These are phyloP conservation scores for Solanum tarapatanum DNA, from an alignment of 257 asterid species.

Conservation along the genomic window DNA sequence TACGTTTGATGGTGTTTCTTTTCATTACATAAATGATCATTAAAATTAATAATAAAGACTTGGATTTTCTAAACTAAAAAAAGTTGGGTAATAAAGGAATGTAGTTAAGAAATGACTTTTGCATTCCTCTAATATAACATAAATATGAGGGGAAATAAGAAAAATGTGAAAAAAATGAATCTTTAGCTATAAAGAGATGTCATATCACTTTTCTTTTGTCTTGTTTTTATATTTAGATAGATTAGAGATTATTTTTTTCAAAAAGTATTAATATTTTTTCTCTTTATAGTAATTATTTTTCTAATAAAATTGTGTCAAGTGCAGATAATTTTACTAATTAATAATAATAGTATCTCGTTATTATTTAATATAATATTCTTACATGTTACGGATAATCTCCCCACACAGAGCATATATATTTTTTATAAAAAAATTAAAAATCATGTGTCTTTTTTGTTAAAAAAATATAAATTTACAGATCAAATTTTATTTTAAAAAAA, in stretches of 20 bases:
- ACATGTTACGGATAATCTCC: background rate
- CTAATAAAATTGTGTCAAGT: background rate
- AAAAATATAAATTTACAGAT: too few relatives aligned
- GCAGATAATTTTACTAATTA: background rate
- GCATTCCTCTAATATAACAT: background rate
- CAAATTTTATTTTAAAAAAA: too few relatives aligned
- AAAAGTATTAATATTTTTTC: too few relatives aligned
- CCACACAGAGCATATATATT: background rate
- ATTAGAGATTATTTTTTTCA: background rate
- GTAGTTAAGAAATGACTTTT: background rate
- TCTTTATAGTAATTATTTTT: background rate
- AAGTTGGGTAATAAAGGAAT: background rate
- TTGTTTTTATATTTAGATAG: background rate
- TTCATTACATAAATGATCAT: too few relatives aligned
- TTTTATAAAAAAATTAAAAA: background rate
- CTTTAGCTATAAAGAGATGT: background rate
- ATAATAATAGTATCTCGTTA: background rate
- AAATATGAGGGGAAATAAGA: too few relatives aligned
- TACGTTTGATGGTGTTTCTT: too few relatives aligned
- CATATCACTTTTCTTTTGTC: background rate
- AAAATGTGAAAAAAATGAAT: too few relatives aligned
- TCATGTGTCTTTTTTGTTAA: background rate
- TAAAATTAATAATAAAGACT: too few relatives aligned
- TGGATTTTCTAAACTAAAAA: background rate
- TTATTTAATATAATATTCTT: background rate